Base-by-base conservation (phyloP, 2,329 filamentous ascomycete genomes). In the Diaporthe amygdali region DNA sequence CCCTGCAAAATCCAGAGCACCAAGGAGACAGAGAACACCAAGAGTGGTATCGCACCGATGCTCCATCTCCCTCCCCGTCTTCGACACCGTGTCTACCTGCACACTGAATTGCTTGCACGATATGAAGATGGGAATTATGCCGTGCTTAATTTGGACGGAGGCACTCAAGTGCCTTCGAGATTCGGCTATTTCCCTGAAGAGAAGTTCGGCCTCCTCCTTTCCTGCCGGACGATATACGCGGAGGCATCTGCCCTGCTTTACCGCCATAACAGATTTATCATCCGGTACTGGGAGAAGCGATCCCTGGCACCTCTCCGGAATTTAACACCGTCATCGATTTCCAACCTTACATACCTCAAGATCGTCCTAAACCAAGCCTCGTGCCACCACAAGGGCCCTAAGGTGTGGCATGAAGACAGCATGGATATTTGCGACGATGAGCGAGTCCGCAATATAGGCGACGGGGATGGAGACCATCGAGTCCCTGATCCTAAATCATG, bases 401-500 rank as follows among this genome's bases (percentile, higher is more conserved):
- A 5, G n/a, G n/a, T n/a, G 25, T 30, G 14, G 25, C 0, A 0
- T 10, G 47, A 30, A 25, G 25, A 51, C 14, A 0, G 1, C 15
- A 14, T 3, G 47, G 25, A 7, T 27, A 15, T 51, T 2, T 30
- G 14, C 9, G 12, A 30, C 15, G 47, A 51, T 27, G 9, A 17
- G 3, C 46, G 46, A 47, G 8, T n/a, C 12, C 14, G 10, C 10
- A 22, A 27, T 25, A 8, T n/a, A n/a, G n/a, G n/a, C n/a, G n/a
- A 14, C 5, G 47, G 27, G 22, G 12, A 6, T 22, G 5, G 12
- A 10, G 25, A 8, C 10, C 5, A 49, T 4, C 8, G 17, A 15
- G 47, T 14, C 22, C 15, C 27, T 12, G 5, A 9, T 5, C 8
- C 47, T 30, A 15, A 6, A 25, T 27, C 30, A 14, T 9, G 15